Evolutionary conservation across 2,329 filamentous ascomycete genomes (phyloP), one percentile per base, ranked within the genome.

Genomic region (Colletotrichum sp.): DNA sequence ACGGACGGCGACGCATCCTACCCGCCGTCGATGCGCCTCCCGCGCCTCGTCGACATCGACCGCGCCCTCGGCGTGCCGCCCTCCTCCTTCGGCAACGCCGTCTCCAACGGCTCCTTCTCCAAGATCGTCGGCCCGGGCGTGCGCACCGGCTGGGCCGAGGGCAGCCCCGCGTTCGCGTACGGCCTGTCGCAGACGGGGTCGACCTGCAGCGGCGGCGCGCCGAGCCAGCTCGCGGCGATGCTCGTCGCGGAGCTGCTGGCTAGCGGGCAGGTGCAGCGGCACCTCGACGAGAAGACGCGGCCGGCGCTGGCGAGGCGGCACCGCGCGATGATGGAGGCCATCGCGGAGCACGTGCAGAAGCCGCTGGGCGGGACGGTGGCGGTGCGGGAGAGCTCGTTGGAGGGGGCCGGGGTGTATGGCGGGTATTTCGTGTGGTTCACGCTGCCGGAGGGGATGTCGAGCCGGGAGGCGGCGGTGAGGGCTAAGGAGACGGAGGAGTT

Each of bases 71-170:
- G 93, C 26, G 73, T 75, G 55, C 91, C 90, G 1, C 81, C 85
- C 43, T 87, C 87, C 21, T 79, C 81, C 34, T 98, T 96, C 82
- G 96, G 96, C 13, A 93, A 99, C 83, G 90, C 92, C 12, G 88
- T 96, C 43, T 96, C 94, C 80, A 99, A 99, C 82, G 96, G 95
- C 26, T 95, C 93, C 8, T 99, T 99, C 84, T 95, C 93, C 82
- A 99, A 99, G 84, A 92, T 99, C 48, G 90, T 92, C 32, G 95
- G 92, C 0, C 96, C 96, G 0, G 97, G 96, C 1, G 85, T 94
- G 67, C 90, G 96, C 14, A 96, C 95, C 0, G 96, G 96, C n/a
- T 99, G 96, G 96, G 91, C 93, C 2, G 95, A 98, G 83, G 94
- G 90, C 1, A 93, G 92, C 7, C 86, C 89, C 0, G 87, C 85